phyloP scores from a whole-genome alignment of 306 rosid species.

The Acmispon strigosus region DNA sequence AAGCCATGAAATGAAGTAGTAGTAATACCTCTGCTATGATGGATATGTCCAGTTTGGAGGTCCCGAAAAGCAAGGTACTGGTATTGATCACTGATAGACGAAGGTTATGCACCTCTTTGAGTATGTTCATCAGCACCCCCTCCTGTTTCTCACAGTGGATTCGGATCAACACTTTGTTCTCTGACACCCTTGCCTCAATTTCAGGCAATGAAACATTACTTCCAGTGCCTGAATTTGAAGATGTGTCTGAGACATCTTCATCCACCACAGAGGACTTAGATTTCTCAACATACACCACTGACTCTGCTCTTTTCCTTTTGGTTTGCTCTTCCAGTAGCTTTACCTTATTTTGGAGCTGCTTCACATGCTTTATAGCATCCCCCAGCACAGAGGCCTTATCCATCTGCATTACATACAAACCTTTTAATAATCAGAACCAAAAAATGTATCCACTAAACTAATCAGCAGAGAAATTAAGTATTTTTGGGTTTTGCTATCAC shows the following conservation, averaged over 20 bases:
- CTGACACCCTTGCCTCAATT: conserved; percentile 61
- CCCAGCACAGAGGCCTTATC: conserved; percentile 71
- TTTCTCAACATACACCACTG: conserved; percentile 49
- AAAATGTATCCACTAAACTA: too few species aligned
- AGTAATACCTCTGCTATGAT: conserved; percentile 26
- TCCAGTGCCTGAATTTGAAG: conserved; percentile 25
- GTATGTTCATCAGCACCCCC: conserved; percentile 33
- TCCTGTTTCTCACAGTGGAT: conserved; percentile 31
- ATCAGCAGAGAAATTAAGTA: too few species aligned
- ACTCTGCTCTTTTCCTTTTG: conserved; percentile 44
- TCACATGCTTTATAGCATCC: conserved; percentile 61
- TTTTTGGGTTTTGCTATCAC: too few species aligned
- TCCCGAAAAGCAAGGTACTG: conserved; percentile 52
- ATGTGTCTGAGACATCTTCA: conserved; percentile 31
- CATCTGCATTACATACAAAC: conserved; percentile 21
- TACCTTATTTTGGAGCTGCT: conserved; percentile 51
- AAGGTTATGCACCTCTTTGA: conserved; percentile 44
- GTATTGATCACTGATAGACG: conserved; percentile 36
- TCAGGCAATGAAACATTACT: conserved; percentile 35
- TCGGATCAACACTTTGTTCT: conserved; percentile 35
- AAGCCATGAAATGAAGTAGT: too few species aligned
- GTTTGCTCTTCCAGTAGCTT: conserved; percentile 44
- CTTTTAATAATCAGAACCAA: too few species aligned
- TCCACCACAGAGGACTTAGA: conserved; percentile 22
- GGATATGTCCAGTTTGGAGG: conserved; percentile 30